Evolutionary conservation across 306 rosid genomes (phyloP), one percentile per base, ranked within the genome.

Genomic region (peach (Prunus persica)): DNA sequence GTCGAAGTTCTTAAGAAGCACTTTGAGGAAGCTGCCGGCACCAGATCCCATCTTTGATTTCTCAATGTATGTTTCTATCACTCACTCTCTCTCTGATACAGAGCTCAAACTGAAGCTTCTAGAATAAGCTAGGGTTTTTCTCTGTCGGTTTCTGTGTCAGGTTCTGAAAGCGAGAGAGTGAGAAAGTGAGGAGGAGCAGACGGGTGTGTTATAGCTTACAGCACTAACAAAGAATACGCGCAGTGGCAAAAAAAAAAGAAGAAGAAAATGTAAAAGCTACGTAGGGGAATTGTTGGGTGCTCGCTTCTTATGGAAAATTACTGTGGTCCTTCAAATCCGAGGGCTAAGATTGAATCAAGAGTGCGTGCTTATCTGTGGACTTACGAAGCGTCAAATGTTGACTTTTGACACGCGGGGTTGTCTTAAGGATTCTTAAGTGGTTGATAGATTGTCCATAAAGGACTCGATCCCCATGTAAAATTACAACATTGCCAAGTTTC

Each of bases 1-100:
- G 81, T 96, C 98, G 74, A 92, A 88, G 78, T 96, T 92, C 67
- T 11, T 87, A 13, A 96, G 89, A 69, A 96, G 22, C 47, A 96
- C 93, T 81, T 87, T 92, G 46, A 96, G 80, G 81, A 96, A 89
- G 83, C 85, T 82, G 28, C 87, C 96, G 5, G 96, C 86, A 0
- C 96, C 93, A 76, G 98, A 91, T 83, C 99, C 99, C 99, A 96
- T 95, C 49, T 78, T 45, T 56, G 80, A 84, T 66, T 25, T 74
- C 30, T 47, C 71, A 74, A 78, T 34, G 67, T 18, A 46, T 2
- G 56, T 32, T 55, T 45, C 43, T 38, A 38, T 6, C 43, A 34
- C 43, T 47, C 15, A n/a, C 5, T 73, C 51, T 28, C 47, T 50
- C 47, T 45, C 52, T 13, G 28, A 28, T 34, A 62, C 65, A 4